phyloP scores from a whole-genome alignment of 1,284 basidiomycete species.

The Ustilago crameri region DNA sequence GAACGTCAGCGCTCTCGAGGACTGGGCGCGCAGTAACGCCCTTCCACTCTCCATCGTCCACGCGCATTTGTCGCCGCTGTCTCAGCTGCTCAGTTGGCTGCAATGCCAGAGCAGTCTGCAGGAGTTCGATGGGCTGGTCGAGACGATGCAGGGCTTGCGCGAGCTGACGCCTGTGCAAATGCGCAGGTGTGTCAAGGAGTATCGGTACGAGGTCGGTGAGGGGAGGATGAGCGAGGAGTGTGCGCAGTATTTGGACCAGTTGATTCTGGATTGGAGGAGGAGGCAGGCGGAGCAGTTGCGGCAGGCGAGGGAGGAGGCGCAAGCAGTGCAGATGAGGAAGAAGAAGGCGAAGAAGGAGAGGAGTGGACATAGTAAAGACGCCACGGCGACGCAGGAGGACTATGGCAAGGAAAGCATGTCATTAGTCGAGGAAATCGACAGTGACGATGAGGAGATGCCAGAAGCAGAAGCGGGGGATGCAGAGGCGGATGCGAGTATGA shows the following conservation, averaged over 20 bases:
- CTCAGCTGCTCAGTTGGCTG: slow-evolving; percentile 86
- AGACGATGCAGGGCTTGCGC: slow-evolving; percentile 87
- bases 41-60: slow-evolving; percentile 82
- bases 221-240: slow-evolving; percentile 92
- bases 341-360: slow-evolving; percentile 28
- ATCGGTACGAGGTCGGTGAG: slow-evolving; percentile 94
- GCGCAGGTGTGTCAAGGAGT: slow-evolving; percentile 89
- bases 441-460: slow-evolving; percentile 8
- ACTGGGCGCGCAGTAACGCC: slow-evolving; percentile 86
- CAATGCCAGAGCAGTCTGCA: slow-evolving; percentile 74
- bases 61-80: slow-evolving; percentile 82
- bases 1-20: slow-evolving; percentile 86
- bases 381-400: slow-evolving; percentile 57
- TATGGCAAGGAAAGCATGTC: slow-evolving; percentile 17
- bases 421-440: slow-evolving; percentile 21
- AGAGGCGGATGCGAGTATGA: slow-evolving; percentile 23
- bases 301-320: slow-evolving; percentile 38
- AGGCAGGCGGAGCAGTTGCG: slow-evolving; percentile 41
- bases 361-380: slow-evolving; percentile 41
- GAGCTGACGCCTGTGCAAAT: slow-evolving; percentile 93
- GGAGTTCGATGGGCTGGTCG: slow-evolving; percentile 87
- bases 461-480: slow-evolving; percentile 3
- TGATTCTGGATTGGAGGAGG: slow-evolving; percentile 95
- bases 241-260: slow-evolving; percentile 87
- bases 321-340: slow-evolving; percentile 22